Evolutionary conservation across 768 basidiomycete species (phyloP).

Genomic region (Brasilioporus rufonigricans): DNA sequence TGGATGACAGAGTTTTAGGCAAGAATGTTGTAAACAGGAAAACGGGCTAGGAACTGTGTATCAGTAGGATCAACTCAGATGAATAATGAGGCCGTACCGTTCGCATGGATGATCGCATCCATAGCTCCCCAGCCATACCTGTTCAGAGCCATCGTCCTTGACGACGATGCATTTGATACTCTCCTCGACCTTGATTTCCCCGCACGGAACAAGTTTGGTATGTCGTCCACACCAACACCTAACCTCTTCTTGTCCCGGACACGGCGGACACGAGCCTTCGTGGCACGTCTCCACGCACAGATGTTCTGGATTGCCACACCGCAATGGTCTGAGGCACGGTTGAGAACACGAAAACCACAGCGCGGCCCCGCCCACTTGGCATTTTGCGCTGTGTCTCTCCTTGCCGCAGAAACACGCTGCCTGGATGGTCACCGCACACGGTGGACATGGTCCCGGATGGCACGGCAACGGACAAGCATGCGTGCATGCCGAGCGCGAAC

Average conservation of each 20-base stretch:
- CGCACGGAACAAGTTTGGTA: conserved; percentile 59
- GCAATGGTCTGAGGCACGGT: conserved; percentile 44
- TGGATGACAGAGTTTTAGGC: conserved; percentile 75
- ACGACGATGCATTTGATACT: conserved; percentile 28
- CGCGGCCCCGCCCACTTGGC: conserved; percentile 47
- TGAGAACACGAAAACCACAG: conserved; percentile 35
- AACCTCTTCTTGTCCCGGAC: conserved; percentile 50
- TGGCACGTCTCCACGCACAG: conserved; percentile 71
- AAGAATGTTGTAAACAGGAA: conserved; percentile 76
- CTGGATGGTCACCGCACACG: conserved; percentile 78
- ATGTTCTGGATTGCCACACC: conserved; percentile 67
- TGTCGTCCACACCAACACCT: conserved; percentile 83
- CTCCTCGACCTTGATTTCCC: conserved; percentile 50
- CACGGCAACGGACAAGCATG: conserved; percentile 85
- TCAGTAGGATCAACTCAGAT: not conserved
- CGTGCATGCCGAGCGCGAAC: conserved; percentile 56
- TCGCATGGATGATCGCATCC: conserved; percentile 61
- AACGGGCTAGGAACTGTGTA: conserved; percentile 44
- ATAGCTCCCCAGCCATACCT: conserved; percentile 64
- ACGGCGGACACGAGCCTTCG: conserved; percentile 67
- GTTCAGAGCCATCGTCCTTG: conserved; percentile 34
- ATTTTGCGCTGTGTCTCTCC: conserved; percentile 34
- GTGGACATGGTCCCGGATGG: conserved; percentile 96
- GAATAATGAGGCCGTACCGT: conserved; percentile 37
- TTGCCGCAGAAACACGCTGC: conserved; percentile 80